phyloP scores from a whole-genome alignment of 1,139 yeast species.

The Suhomyces anneliseae region DNA sequence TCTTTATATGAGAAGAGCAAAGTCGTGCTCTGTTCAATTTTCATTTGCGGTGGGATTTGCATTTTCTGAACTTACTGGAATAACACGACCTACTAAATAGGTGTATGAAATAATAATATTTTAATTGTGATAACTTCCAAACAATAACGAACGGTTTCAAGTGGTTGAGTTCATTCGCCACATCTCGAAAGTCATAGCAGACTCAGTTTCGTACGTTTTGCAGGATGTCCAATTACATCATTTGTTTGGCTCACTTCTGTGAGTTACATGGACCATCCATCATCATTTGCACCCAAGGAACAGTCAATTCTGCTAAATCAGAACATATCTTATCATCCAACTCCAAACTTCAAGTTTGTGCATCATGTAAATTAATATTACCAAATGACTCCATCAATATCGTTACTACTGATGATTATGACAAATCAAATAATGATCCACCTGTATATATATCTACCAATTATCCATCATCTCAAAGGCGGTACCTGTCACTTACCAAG shows the following conservation, averaged over 20 bases:
- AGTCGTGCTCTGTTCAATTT: background rate
- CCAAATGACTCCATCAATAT: constrained; percentile 39
- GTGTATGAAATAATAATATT: no score
- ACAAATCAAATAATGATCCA: background rate
- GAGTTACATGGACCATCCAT: constrained; percentile 84
- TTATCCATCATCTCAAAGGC: constrained; percentile 57
- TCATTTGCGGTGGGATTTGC: background rate
- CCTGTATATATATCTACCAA: constrained; percentile 48
- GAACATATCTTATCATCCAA: constrained; percentile 23
- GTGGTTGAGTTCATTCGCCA: no score
- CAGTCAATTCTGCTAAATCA: constrained; percentile 29
- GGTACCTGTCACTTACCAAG: constrained; percentile 58
- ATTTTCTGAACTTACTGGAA: no score
- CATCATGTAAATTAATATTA: constrained; percentile 54
- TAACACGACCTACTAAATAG: no score
- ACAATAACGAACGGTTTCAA: no score
- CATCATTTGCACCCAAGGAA: constrained; percentile 67
- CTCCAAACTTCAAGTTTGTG: constrained; percentile 51
- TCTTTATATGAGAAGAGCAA: background rate
- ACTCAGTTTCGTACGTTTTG: background rate
- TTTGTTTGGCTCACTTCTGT: constrained; percentile 78
- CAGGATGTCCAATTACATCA: constrained; percentile 27
- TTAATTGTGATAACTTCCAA: no score
- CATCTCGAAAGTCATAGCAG: no score
- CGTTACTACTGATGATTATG: constrained; percentile 18